phyloP scores from a whole-genome alignment of 1,284 basidiomycete genomes.

The Clitocybe nebularis region DNA sequence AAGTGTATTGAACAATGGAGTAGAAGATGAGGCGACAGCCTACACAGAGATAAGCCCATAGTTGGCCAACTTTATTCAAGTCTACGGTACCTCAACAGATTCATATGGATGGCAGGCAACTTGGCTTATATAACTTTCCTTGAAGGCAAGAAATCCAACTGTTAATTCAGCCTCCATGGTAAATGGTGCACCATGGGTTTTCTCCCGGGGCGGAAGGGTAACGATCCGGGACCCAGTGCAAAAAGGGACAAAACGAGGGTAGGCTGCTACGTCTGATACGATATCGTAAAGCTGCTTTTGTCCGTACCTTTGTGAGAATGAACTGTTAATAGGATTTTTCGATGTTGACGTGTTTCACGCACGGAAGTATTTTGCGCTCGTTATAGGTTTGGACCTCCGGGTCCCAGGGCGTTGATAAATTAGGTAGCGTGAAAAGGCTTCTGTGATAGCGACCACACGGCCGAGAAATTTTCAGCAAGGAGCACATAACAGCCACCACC shows the following conservation, averaged over 20 bases:
- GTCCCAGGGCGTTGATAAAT: constrained; percentile 18
- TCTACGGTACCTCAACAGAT: constrained; percentile 75
- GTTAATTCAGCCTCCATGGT: constrained; percentile 82
- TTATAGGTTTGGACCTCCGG: constrained; percentile 33
- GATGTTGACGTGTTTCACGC: constrained; percentile 30
- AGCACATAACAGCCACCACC: too few relatives aligned
- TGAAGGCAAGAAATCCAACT: constrained; percentile 85
- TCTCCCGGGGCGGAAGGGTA: constrained; percentile 23
- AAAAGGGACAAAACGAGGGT: constrained; percentile 87
- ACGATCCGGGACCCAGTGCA: constrained; percentile 79
- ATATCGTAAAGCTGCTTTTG: constrained; percentile 82
- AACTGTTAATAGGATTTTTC: constrained; percentile 8
- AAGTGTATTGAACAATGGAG: constrained; percentile 83
- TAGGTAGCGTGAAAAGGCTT: constrained; percentile 30
- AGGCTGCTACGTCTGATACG: constrained; percentile 86
- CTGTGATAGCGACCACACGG: constrained; percentile 15
- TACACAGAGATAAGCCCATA: too few relatives aligned
- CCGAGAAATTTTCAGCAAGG: too few relatives aligned
- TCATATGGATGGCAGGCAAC: constrained; percentile 78
- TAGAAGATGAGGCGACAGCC: constrained; percentile 78
- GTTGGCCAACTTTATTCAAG: too few relatives aligned
- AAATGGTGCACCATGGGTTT: constrained; percentile 18
- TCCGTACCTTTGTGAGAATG: constrained; percentile 36
- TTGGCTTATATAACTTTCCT: constrained; percentile 84
- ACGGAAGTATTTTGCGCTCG: constrained; percentile 71